A percentile compares a stretch with the other conserved stretches of the same genome.
Conservation (phyloP, 2,329 filamentous ascomycete genomes). For the Colletotrichum paranaense region DNA sequence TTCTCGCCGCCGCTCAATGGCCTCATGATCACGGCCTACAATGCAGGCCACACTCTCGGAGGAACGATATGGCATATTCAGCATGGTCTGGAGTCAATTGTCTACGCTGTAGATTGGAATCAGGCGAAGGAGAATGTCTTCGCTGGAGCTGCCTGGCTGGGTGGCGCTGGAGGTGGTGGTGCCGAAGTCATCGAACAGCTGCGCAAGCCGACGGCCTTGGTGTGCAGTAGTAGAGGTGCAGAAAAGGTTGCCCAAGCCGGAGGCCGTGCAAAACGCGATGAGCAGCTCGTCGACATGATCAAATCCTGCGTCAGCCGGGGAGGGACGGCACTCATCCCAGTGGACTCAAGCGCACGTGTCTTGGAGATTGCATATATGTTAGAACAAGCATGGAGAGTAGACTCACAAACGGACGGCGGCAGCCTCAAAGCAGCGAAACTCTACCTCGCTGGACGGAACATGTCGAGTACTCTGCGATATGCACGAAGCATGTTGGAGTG, state of each 20-base stretch:
- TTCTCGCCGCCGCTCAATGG: slow-evolving; percentile 91
- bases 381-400: slow-evolving; percentile 89
- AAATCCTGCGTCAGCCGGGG: slow-evolving; percentile 81
- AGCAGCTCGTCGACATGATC: slow-evolving; percentile 85
- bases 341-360: slow-evolving; percentile 94
- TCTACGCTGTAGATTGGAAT: slow-evolving; percentile 98
- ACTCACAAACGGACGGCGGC: slow-evolving; percentile 63
- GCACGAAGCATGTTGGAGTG: slow-evolving; percentile 97
- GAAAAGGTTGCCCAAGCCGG: slow-evolving; percentile 77
- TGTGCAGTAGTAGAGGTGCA: slow-evolving; percentile 89
- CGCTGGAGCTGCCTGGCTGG: slow-evolving; percentile 92
- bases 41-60: slow-evolving; percentile 93
- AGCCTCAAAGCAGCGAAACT: slow-evolving; percentile 68
- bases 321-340: slow-evolving; percentile 92
- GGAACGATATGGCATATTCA: slow-evolving; percentile 99
- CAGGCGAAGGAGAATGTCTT: slow-evolving; percentile 96
- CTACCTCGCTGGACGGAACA: slow-evolving; percentile 87
- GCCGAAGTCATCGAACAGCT: slow-evolving; percentile 94
- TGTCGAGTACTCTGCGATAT: slow-evolving; percentile 89
- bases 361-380: slow-evolving; percentile 92
- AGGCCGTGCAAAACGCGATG: slow-evolving; percentile 84
- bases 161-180: slow-evolving; percentile 81
- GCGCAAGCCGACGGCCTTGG: slow-evolving; percentile 90
- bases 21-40: slow-evolving; percentile 95
- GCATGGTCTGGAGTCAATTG: slow-evolving; percentile 94